A percentile compares a stretch with the other conserved stretches of the same genome.
Evolutionary conservation across 805 yeast species (phyloP).

Genomic region (Pichia sporocuriosa): DNA sequence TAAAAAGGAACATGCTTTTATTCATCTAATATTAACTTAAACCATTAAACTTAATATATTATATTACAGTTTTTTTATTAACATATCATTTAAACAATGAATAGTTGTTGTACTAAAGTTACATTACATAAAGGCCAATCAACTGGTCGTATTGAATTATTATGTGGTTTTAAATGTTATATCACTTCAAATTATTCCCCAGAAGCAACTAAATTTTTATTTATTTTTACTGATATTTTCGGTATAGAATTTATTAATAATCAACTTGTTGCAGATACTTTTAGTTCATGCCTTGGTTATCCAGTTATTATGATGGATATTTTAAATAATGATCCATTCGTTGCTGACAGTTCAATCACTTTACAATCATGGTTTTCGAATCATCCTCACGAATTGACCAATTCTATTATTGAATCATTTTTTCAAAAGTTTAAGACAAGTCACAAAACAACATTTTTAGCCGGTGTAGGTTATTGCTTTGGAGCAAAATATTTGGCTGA

Average conservation of each 20-base stretch:
- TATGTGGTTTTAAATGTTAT: slow-evolving; percentile 42
- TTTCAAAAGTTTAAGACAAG: slow-evolving; percentile 38
- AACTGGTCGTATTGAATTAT: slow-evolving; percentile 34
- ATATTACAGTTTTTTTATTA: too few species aligned
- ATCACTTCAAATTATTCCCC: slow-evolving; percentile 38
- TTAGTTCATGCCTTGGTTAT: slow-evolving; percentile 52
- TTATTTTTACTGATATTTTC: slow-evolving; percentile 62
- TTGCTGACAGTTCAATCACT: slow-evolving; percentile 16
- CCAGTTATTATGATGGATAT: slow-evolving; percentile 74
- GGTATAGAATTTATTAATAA: slow-evolving; percentile 57
- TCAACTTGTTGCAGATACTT: slow-evolving; percentile 56
- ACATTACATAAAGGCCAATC: slow-evolving; percentile 35
- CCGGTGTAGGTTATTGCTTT: slow-evolving; percentile 72
- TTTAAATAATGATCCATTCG: slow-evolving; percentile 47
- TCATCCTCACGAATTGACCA: slow-evolving; percentile 36
- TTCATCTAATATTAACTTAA: too few species aligned
- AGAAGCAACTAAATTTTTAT: slow-evolving; percentile 39
- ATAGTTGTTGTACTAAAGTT: slow-evolving; percentile 10
- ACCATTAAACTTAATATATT: too few species aligned
- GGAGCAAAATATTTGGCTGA: slow-evolving; percentile 70
- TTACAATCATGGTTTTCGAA: slow-evolving; percentile 39
- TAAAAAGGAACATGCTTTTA: too few species aligned
- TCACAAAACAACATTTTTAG: slow-evolving; percentile 38
- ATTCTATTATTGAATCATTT: slow-evolving; percentile 43
- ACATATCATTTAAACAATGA: neutral